phyloP scores from a whole-genome alignment of 2,329 filamentous ascomycete species.

The Exophiala sp. region DNA sequence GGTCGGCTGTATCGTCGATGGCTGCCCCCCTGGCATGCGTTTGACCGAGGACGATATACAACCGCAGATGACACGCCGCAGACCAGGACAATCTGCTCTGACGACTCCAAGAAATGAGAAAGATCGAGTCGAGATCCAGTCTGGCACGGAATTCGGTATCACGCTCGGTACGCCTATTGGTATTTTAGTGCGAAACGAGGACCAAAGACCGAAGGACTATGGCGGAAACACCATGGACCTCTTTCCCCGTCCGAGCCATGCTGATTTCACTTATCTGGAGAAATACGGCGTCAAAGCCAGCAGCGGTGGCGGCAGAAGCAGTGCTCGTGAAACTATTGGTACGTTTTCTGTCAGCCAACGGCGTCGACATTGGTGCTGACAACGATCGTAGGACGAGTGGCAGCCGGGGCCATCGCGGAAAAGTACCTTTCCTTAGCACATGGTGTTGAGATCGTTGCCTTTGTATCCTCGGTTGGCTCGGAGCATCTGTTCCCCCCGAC shows the following conservation, averaged over 20 bases:
- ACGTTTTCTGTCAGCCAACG: slow-evolving; percentile 19
- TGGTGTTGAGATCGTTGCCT: slow-evolving; percentile 85
- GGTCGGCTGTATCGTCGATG: slow-evolving; percentile 92
- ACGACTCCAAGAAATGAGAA: slow-evolving; percentile 92
- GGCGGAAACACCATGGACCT: slow-evolving; percentile 76
- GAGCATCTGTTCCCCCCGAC: slow-evolving; percentile 59
- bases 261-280: slow-evolving; percentile 94
- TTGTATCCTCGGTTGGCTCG: slow-evolving; percentile 76
- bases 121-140: slow-evolving; percentile 86
- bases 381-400: slow-evolving; percentile 61
- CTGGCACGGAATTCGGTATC: slow-evolving; percentile 81
- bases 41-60: slow-evolving; percentile 85
- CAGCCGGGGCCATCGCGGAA: slow-evolving; percentile 85
- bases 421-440: slow-evolving; percentile 79
- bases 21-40: slow-evolving; percentile 78
- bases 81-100: slow-evolving; percentile 82
- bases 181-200: slow-evolving; percentile 82
- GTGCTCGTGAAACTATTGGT: slow-evolving; percentile 92
- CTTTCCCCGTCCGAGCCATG: slow-evolving; percentile 86
- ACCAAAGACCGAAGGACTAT: slow-evolving; percentile 90
- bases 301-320: slow-evolving; percentile 81
- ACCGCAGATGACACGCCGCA: slow-evolving; percentile 83
- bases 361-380: slow-evolving; percentile 3
- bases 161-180: slow-evolving; percentile 88
- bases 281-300: slow-evolving; percentile 94